Base-by-base conservation (phyloP, 305 asterid genomes). In the Plantago coronopus region DNA sequence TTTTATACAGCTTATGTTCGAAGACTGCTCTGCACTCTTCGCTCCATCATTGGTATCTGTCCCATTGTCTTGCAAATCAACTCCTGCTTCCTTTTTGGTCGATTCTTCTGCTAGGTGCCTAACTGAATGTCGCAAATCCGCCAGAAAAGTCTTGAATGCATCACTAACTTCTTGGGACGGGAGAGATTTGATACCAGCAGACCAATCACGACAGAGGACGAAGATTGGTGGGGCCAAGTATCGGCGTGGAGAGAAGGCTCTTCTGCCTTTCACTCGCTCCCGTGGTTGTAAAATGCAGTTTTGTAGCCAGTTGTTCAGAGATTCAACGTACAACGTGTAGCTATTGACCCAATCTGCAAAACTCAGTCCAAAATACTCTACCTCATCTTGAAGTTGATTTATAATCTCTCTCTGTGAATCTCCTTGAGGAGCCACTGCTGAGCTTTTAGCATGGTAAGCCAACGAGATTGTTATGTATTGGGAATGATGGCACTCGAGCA, bases 401-500 rank as follows among this genome's bases (percentile, higher is more conserved):
- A 79, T 78, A 37, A 88, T 84, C 77, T 86, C 86, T 50, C 88
- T 72, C 20, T 81, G 97, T 5, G 87, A 70, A 43, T 87, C 98
- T 22, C 88, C 88, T 5, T 71, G 81, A 10, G 78, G 81, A 8
- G 74, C 72, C 19, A 70, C 75, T 0, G 71, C 59, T 0, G 81
- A 71, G 70, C 77, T 73, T 54, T 88, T 88, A 5, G 89, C 79
- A 71, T 89, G 98, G 80, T 91, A 89, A 0, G 98, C 98, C 65
- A 91, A 70, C 4, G 97, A 81, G 75, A 89, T 86, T 45, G 95
- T 91, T 68, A 91, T 91, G 63, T 91, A 91, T 69, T 91, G 98
- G 20, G 89, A 67, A 54, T 91, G 97, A 61, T 91, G 98, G 84
- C 97, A 89, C 72, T 91, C 98, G 15, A 91, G 94, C 98, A 91